A percentile compares a stretch with the other conserved stretches of the same genome.
phyloP scores from a whole-genome alignment of 2,329 filamentous ascomycete genomes.

The Aspergillus intermedius region DNA sequence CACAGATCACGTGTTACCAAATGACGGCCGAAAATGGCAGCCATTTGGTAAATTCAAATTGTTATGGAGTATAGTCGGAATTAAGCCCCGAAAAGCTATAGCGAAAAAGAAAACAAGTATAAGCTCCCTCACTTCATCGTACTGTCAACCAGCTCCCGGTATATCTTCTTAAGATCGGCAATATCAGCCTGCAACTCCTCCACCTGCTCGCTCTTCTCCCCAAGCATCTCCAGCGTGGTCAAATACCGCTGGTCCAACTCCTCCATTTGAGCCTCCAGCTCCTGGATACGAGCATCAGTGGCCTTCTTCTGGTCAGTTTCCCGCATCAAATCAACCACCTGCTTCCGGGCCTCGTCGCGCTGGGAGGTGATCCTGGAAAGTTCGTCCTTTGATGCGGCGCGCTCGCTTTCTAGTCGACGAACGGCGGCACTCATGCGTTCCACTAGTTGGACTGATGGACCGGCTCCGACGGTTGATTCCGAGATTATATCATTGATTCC shows the following conservation, averaged over 20 bases:
- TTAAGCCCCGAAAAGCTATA: not conserved
- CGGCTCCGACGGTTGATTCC: constrained; percentile 80
- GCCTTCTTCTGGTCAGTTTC: constrained; percentile 67
- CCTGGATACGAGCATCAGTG: constrained; percentile 54
- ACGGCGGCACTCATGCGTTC: constrained; percentile 94
- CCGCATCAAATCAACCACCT: constrained; percentile 85
- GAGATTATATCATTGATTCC: constrained; percentile 79
- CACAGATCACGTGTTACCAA: no score
- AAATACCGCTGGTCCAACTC: constrained; percentile 73
- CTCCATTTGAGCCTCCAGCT: constrained; percentile 61
- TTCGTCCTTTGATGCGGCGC: constrained; percentile 82
- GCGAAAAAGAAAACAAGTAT: constrained; percentile 1
- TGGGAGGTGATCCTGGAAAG: constrained; percentile 72
- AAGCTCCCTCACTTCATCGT: constrained; percentile 58
- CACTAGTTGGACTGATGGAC: constrained; percentile 88
- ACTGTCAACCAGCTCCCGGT: constrained; percentile 82
- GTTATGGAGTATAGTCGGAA: no score
- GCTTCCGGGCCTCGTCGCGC: constrained; percentile 81
- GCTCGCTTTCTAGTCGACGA: constrained; percentile 82
- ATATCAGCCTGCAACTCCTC: constrained; percentile 88
- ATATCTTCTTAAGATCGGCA: constrained; percentile 90
- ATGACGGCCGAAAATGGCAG: no score
- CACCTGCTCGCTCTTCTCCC: constrained; percentile 92
- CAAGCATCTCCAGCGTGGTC: constrained; percentile 86
- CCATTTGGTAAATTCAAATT: no score